A percentile compares a stretch with the other conserved stretches of the same genome.
phyloP scores from a whole-genome alignment of 495 filamentous ascomycete species.

The Wilcoxina mikolae region DNA sequence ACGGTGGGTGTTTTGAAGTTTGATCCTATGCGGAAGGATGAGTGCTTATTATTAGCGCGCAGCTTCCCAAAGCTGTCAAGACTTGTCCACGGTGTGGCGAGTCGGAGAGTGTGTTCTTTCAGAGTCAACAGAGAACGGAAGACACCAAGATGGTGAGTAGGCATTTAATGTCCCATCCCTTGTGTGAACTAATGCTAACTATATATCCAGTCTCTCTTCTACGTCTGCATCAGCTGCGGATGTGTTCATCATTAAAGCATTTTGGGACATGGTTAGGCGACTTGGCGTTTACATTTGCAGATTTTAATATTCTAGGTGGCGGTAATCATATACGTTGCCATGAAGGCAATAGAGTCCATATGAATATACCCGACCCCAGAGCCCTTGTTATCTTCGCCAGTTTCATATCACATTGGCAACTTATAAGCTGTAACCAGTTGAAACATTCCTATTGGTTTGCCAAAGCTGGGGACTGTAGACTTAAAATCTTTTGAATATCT shows the following conservation, averaged over 20 bases:
- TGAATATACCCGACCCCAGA: too few relatives aligned
- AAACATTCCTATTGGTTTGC: too few relatives aligned
- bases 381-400: too few relatives aligned
- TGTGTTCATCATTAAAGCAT: slow-evolving; percentile 51
- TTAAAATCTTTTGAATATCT: too few relatives aligned
- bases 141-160: slow-evolving; percentile 91
- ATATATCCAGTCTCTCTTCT: slow-evolving; percentile 72
- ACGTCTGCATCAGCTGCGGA: slow-evolving; percentile 85
- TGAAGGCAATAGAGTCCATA: too few relatives aligned
- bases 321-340: too few relatives aligned
- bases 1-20: slow-evolving; percentile 64
- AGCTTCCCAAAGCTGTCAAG: slow-evolving; percentile 66
- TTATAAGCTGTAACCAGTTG: too few relatives aligned
- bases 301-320: too few relatives aligned
- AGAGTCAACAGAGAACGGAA: slow-evolving; percentile 88
- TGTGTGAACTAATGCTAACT: slow-evolving; percentile 4
- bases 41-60: background rate
- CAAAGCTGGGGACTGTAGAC: too few relatives aligned
- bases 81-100: slow-evolving; percentile 71
- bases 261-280: too few relatives aligned
- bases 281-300: background rate
- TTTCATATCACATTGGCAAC: too few relatives aligned
- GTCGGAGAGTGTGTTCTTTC: slow-evolving; percentile 88
- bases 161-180: background rate
- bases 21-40: background rate